phyloP scores from a whole-genome alignment of 345 rosid genomes.

The Corchorus capsularis region DNA sequence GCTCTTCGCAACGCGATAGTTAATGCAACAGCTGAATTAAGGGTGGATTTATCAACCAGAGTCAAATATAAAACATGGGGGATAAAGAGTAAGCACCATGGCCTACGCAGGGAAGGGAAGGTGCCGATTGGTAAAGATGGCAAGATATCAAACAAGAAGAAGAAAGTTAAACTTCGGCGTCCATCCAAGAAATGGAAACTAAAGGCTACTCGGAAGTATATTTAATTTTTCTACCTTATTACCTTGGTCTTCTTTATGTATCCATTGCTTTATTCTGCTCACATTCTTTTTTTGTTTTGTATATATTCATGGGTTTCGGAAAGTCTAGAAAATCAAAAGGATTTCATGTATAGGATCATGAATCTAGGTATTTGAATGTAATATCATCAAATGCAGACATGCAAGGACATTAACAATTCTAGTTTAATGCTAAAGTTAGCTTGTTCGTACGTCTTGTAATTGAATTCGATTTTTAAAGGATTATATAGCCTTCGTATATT shows the following conservation, averaged over 20 bases:
- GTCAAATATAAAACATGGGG: slow-evolving; percentile 41
- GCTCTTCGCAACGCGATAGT: slow-evolving; percentile 26
- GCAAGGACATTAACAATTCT: background rate
- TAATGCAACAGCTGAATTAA: slow-evolving; percentile 35
- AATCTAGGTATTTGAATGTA: background rate
- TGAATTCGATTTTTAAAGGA: no score
- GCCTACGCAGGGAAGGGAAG: slow-evolving; percentile 28
- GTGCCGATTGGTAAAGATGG: slow-evolving; percentile 43
- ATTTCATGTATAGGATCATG: background rate
- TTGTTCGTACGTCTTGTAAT: no score
- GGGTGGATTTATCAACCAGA: slow-evolving; percentile 28
- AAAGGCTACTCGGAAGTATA: slow-evolving; percentile 4
- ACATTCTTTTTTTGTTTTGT: no score
- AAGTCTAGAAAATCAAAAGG: background rate
- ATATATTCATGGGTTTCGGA: background rate
- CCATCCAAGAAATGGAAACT: slow-evolving; percentile 29
- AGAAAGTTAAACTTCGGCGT: slow-evolving; percentile 42
- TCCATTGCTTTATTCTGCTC: background rate
- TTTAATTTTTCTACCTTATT: background rate
- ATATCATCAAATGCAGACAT: background rate
- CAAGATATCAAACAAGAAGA: slow-evolving; percentile 45
- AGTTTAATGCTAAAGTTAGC: no score
- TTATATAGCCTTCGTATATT: no score
- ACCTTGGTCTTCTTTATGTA: background rate
- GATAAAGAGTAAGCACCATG: slow-evolving; percentile 44